Conservation (phyloP, 2,329 filamentous ascomycete species). For the Epichloe gansuensis region DNA sequence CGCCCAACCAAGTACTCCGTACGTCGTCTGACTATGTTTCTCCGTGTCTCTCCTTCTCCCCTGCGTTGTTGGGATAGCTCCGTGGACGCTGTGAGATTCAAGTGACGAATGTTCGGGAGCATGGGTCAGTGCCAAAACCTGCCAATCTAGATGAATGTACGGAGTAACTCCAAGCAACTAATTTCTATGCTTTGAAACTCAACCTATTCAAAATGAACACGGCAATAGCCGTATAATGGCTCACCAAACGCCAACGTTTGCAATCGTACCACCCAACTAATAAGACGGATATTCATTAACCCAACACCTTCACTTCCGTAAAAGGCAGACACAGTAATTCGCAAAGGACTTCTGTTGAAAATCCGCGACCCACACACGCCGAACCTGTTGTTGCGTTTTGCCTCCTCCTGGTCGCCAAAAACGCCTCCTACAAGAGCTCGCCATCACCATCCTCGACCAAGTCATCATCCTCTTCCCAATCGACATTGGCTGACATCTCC, state of each 20-base stretch:
- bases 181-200: background rate
- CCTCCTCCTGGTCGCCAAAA: background rate
- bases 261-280: background rate
- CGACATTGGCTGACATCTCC: constrained; percentile 38
- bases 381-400: background rate
- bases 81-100: no score
- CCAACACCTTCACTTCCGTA: background rate
- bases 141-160: no score
- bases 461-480: constrained; percentile 48
- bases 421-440: constrained; percentile 29
- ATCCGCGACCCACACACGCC: background rate
- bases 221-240: background rate
- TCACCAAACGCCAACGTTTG: background rate
- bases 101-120: background rate
- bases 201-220: background rate
- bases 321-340: no score
- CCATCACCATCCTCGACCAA: constrained; percentile 40
- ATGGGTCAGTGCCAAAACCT: background rate
- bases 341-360: background rate
- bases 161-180: no score
- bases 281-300: background rate
- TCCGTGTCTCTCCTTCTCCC: background rate
- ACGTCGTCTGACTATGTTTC: no score
- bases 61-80: background rate
- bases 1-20: no score